A percentile compares a stretch with the other conserved stretches of the same genome.
Evolutionary conservation across 2,329 filamentous ascomycete genomes (phyloP).

Genomic region (Acephala macrosclerotiorum): DNA sequence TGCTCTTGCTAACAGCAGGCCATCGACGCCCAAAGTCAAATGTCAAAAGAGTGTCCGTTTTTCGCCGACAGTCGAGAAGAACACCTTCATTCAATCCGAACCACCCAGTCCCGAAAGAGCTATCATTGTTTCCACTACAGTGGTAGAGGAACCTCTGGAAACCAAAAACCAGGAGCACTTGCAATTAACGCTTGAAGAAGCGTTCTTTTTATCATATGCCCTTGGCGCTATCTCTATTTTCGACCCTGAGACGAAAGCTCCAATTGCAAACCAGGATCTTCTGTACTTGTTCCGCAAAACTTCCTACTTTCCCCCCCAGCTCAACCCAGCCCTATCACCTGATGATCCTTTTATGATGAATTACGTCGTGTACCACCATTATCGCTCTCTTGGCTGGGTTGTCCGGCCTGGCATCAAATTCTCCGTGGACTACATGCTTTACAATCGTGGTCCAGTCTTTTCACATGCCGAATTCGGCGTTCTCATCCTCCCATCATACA

Average conservation of each 20-base stretch:
- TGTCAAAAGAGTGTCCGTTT: conserved; percentile 73
- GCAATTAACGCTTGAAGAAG: conserved; percentile 89
- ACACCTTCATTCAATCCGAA: conserved; percentile 63
- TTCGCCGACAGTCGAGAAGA: conserved; percentile 70
- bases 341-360: conserved; percentile 87
- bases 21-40: conserved; percentile 45
- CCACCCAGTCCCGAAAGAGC: conserved; percentile 41
- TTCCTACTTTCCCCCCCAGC: conserved; percentile 70
- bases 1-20: conserved; percentile 24
- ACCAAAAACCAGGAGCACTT: conserved; percentile 78
- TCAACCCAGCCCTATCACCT: conserved; percentile 59
- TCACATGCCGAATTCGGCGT: conserved; percentile 94
- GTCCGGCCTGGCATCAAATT: conserved; percentile 94
- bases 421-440: conserved; percentile 92
- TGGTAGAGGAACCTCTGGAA: conserved; percentile 37
- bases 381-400: conserved; percentile 94
- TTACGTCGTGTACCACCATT: conserved; percentile 94
- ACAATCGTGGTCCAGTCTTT: conserved; percentile 91
- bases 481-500: conserved; percentile 84
- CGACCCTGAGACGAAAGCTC: conserved; percentile 53
- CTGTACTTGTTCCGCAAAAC: conserved; percentile 72
- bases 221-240: conserved; percentile 76
- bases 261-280: conserved; percentile 62
- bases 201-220: conserved; percentile 86
- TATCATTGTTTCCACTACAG: conserved; percentile 11